Evolutionary conservation across 225 moss, liverwort and hornwort species (phyloP), one percentile per base, ranked within the genome.

Genomic region (Asterella californica): DNA sequence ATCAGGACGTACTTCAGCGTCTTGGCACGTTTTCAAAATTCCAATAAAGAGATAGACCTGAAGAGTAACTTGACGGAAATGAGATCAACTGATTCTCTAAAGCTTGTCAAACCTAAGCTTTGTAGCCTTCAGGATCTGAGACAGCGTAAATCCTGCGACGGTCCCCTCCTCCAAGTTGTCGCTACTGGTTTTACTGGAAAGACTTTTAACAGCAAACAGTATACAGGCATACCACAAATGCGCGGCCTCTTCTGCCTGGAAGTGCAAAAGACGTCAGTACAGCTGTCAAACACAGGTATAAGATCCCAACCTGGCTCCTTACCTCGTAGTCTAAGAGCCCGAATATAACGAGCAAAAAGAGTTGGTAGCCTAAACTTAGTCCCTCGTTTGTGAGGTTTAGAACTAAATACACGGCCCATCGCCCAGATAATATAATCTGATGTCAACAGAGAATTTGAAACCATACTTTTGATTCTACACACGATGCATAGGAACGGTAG

Each of bases 181-280:
- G 82, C 79, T 88, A 33, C 74, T 36, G 50, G 87, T 66, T 70
- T 85, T 90, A 81, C 78, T 87, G 72, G 89, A 84, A 77, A 96
- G 82, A 71, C 88, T 90, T 84, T 96, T 94, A 22, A 96, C 92
- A 49, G 86, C 88, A 66, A 92, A 96, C 24, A 96, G 81, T 72
- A 92, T 81, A 81, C 92, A 91, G 50, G 96, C 96, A 84, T 86
- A 88, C 96, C 94, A 96, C 46, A 96, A 85, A 48, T 91, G 91
- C 45, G 94, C 96, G 57, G 90, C 86, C 85, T 96, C 94, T 87
- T 90, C 94, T 46, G 88, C 88, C 96, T 96, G 83, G 57, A 29
- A 36, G 68, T 29, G 38, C 81, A 82, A 53, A 72, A 52, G n/a
- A 76, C 22, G 32, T 72, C 68, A 46, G 21, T 5, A 73, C 49